Evolutionary conservation across 495 filamentous ascomycete genomes (phyloP), one percentile per base, ranked within the genome.

Genomic region (Xylaria venustula): DNA sequence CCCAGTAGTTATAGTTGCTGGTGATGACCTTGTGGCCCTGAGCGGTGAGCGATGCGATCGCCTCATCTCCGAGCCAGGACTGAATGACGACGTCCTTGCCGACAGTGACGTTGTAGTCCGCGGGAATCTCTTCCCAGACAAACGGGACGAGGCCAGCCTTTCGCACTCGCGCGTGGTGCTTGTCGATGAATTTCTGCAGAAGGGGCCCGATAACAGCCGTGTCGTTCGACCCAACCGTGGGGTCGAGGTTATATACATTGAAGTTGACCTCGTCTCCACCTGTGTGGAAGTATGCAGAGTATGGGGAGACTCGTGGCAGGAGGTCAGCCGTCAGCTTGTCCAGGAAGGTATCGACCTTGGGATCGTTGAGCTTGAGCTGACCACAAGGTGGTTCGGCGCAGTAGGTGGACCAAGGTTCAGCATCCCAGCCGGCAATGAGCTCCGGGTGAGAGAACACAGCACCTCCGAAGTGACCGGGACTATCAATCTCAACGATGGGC

Each of bases 241-340:
- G 79, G 67, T 94, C 91, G n/a, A 91, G 80, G 42, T 73, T 71
- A 71, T 90, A 93, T 60, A 86, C 84, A 62, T 90, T 87, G 46
- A 74, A 73, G 71, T 93, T 92, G 36, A 93, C 82, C 72, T 93
- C 90, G 67, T 94, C 90, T 41, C 90, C 90, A 37, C 90, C 90
- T 1, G 88, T 90, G 71, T 94, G 90, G 78, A 91, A 92, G 66
- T 91, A 91, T 7, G 81, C 71, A 17, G 83, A 77, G 67, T 89
- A 88, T 0, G 86, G 85, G 11, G 72, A 73, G 3, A 92, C 60
- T 17, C 90, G 80, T 15, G 90, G 90, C n/a, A 93, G 71, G 17
- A 94, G 67, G 66, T 94, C 90, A 25, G 75, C 75, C 65, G 88
- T 85, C 40, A 94, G 73, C 30, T 68, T 87, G n/a, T 85, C 80